Conservation (phyloP, 495 filamentous ascomycete genomes). For the Chlorociboria aeruginascens region DNA sequence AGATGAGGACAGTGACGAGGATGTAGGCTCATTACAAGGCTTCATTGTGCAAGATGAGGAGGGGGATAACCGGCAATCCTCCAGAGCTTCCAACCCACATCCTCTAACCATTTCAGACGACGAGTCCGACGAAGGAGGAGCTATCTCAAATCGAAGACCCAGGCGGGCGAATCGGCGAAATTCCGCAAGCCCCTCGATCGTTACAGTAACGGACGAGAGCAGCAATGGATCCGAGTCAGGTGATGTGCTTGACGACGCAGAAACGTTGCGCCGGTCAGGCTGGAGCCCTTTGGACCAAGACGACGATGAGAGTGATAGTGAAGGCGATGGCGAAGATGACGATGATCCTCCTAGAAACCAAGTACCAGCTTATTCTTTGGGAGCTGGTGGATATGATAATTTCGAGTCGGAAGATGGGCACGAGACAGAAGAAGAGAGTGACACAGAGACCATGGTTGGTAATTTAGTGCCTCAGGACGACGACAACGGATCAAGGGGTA, state of each 20-base stretch:
- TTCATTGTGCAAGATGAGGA: slow-evolving; percentile 14
- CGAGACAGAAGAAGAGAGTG: slow-evolving; percentile 15
- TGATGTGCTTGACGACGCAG: slow-evolving; percentile 12
- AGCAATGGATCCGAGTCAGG: slow-evolving; percentile 13
- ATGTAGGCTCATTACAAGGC: slow-evolving; percentile 13
- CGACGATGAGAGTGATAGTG: slow-evolving; percentile 7
- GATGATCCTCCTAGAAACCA: background rate
- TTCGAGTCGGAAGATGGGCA: background rate
- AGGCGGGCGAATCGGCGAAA: background rate
- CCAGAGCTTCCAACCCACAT: background rate
- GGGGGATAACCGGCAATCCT: background rate
- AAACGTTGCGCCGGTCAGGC: slow-evolving; percentile 10
- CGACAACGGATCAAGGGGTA: background rate
- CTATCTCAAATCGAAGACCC: slow-evolving; percentile 10
- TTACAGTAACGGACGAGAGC: background rate
- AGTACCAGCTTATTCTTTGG: background rate
- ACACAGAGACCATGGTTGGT: slow-evolving; percentile 18
- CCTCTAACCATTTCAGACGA: slow-evolving; percentile 14
- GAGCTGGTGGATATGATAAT: too few species aligned
- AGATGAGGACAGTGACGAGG: slow-evolving; percentile 12
- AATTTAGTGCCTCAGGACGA: slow-evolving; percentile 13
- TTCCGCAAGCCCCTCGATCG: background rate
- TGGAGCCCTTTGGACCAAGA: slow-evolving; percentile 20
- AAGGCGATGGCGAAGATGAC: background rate
- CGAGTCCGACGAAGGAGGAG: slow-evolving; percentile 19